Evolutionary conservation across 2,329 filamentous ascomycete genomes (phyloP), one percentile per base, ranked within the genome.

Genomic region (Ophiosphaerella narmari): DNA sequence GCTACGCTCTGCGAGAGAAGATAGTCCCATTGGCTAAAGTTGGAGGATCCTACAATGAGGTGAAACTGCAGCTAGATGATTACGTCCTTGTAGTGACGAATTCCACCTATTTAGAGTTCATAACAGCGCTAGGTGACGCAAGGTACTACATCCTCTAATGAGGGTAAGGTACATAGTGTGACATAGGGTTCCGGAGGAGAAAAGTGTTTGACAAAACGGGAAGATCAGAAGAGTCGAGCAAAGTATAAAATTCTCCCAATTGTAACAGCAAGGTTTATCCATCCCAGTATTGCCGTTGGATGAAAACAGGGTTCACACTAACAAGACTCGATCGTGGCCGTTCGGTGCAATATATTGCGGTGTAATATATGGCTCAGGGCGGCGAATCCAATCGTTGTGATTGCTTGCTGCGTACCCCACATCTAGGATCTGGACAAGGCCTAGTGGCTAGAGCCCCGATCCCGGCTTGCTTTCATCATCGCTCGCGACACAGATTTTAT

Each of bases 391-490:
- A 29, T 29, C 26, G 26, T 29, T 3, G 26, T 36, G n/a, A n/a
- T 36, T 36, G 34, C 34, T 18, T 5, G 18, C 34, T 11, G 34
- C 16, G 39, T 35, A 39, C 18, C 36, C 49, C 57, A 50, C 48
- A 54, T 50, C 47, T 48, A 57, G 13, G 9, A 36, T 40, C 43
- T 51, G 16, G 42, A 38, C 48, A 43, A 52, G 50, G 46, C 43
- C 12, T 29, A 43, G 40, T 37, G 57, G 37, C 37, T 57, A 46
- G 11, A 43, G 47, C 21, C 31, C 49, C 66, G 66, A 65, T 68
- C 55, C 54, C 65, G 64, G 66, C 57, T 53, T 48, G 53, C 60
- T 67, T 63, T 65, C 66, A 68, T 68, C 66, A 67, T 69, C 60
- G 60, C 53, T 11, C 57, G 36, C 46, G 39, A 55, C 52, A 52